Conservation (phyloP, 2,329 filamentous ascomycete genomes). For the Hymenoscyphus occultus region DNA sequence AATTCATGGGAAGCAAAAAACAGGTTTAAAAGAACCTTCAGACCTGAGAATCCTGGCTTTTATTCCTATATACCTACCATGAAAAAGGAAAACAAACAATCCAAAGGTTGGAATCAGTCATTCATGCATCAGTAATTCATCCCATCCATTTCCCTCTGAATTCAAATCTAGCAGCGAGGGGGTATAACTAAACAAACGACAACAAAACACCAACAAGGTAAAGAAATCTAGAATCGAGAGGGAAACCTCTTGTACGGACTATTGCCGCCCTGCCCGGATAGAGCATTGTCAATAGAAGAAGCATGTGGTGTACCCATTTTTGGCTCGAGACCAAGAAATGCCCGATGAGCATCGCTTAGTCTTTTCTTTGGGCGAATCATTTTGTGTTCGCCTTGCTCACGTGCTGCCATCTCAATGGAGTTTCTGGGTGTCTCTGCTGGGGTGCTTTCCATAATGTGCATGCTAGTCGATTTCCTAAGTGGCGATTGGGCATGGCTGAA, state of each 20-base stretch:
- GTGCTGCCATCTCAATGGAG: slow-evolving; percentile 57
- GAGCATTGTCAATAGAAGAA: slow-evolving; percentile 16
- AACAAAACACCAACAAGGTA: not conserved
- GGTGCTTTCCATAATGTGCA: slow-evolving; percentile 53
- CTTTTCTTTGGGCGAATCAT: slow-evolving; percentile 32
- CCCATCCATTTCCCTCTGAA: not conserved
- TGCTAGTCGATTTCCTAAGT: slow-evolving; percentile 69
- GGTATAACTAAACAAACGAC: not conserved
- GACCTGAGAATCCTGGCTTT: no score
- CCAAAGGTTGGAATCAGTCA: no score
- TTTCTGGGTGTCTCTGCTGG: slow-evolving; percentile 51
- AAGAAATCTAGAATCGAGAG: slow-evolving; percentile 24
- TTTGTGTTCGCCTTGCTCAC: slow-evolving; percentile 31
- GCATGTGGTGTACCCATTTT: slow-evolving; percentile 24
- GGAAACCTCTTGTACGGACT: slow-evolving; percentile 30
- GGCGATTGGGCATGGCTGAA: slow-evolving; percentile 80
- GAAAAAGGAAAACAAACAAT: no score
- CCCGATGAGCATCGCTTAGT: slow-evolving; percentile 22
- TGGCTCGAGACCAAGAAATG: slow-evolving; percentile 22
- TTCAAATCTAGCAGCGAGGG: not conserved
- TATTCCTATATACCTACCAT: no score
- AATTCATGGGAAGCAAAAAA: no score
- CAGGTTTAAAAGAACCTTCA: no score
- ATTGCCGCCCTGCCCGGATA: slow-evolving; percentile 14
- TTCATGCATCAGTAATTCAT: no score